Conservation (phyloP, 1,284 basidiomycete genomes). For the Rhodotorula glutinis region DNA sequence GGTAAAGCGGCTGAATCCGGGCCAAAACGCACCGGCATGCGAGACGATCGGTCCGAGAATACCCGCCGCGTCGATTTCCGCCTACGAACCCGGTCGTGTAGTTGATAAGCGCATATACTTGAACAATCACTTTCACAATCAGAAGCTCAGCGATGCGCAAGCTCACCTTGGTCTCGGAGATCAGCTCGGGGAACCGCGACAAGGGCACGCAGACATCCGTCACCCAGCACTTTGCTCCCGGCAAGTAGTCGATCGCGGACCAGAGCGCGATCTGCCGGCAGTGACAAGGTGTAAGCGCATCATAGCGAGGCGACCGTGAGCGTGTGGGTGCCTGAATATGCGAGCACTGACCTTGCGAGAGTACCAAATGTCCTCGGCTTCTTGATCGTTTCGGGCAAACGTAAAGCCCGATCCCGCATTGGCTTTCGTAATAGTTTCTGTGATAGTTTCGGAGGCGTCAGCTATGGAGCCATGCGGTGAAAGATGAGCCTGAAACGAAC, state of each 20-base stretch:
- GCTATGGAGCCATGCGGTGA: too few species aligned
- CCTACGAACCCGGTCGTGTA: neutral
- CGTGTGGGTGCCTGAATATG: slow-evolving; percentile 51
- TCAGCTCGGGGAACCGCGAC: slow-evolving; percentile 40
- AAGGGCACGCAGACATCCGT: slow-evolving; percentile 45
- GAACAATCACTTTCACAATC: too few species aligned
- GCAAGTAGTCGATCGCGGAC: slow-evolving; percentile 36
- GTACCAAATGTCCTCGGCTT: slow-evolving; percentile 74
- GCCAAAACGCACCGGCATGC: slow-evolving; percentile 28
- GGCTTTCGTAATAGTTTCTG: slow-evolving; percentile 59
- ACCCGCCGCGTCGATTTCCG: slow-evolving; percentile 31
- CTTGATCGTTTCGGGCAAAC: slow-evolving; percentile 63
- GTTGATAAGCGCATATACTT: too few species aligned
- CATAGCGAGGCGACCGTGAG: neutral
- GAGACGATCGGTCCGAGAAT: slow-evolving; percentile 40
- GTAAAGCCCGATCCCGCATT: slow-evolving; percentile 69
- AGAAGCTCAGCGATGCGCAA: too few species aligned
- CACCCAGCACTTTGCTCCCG: slow-evolving; percentile 37
- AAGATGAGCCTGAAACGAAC: slow-evolving; percentile 1
- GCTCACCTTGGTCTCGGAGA: slow-evolving; percentile 41
- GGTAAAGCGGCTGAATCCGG: neutral
- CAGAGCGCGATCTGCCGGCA: slow-evolving; percentile 30
- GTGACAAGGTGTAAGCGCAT: too few species aligned
- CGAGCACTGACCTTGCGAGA: slow-evolving; percentile 66
- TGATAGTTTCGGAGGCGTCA: neutral